Conservation (phyloP, 306 rosid species). For the Gynostemma pentaphyllum region DNA sequence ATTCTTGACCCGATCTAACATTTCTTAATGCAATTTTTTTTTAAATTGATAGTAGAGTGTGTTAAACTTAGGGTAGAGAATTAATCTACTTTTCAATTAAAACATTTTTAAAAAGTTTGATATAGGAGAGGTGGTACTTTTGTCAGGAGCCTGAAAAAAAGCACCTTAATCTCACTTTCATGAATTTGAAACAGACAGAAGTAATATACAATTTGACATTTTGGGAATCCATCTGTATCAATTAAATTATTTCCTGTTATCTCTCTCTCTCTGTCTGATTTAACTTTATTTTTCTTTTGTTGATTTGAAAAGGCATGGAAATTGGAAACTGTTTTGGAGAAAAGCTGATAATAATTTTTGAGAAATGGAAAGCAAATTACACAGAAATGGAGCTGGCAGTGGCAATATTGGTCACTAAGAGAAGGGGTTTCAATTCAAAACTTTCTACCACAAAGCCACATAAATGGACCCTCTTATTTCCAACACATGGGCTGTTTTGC, state of each 20-base stretch:
- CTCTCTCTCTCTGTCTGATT: too few species aligned
- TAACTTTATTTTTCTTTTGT: background rate
- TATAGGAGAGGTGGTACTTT: too few species aligned
- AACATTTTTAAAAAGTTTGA: too few species aligned
- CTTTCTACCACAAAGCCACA: background rate
- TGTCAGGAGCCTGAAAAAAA: too few species aligned
- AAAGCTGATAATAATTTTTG: too few species aligned
- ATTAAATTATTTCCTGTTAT: too few species aligned
- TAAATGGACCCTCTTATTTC: slow-evolving; percentile 13
- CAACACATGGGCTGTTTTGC: slow-evolving; percentile 38
- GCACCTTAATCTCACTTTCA: background rate
- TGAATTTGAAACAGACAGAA: background rate
- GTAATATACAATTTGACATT: background rate
- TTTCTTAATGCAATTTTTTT: too few species aligned
- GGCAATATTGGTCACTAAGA: background rate
- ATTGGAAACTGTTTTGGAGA: background rate
- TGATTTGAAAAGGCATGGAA: background rate
- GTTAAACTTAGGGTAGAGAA: too few species aligned
- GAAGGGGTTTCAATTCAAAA: background rate
- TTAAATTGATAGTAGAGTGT: too few species aligned
- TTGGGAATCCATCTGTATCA: background rate
- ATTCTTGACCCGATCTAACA: too few species aligned
- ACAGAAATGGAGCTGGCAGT: background rate
- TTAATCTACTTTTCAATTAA: too few species aligned
- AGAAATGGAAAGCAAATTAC: too few species aligned